phyloP scores from a whole-genome alignment of 2,329 filamentous ascomycete species.

The Diplodia sapinea region DNA sequence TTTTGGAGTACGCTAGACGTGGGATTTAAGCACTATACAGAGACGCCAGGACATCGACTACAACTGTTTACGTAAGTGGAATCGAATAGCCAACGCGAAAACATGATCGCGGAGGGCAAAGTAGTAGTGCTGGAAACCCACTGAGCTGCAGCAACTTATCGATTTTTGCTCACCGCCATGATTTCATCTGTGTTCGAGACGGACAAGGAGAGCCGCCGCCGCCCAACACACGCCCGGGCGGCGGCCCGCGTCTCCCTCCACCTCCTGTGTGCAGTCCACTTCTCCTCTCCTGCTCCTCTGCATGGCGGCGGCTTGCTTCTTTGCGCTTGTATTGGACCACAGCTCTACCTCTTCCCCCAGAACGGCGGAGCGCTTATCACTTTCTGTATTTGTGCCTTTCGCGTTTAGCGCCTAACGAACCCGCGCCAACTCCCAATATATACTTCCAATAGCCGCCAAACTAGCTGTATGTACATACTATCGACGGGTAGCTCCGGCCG shows the following conservation, averaged over 20 bases:
- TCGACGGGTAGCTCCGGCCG: no score
- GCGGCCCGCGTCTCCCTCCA: no score
- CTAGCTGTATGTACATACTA: no score
- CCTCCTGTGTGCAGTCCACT: background rate
- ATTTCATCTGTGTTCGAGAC: background rate
- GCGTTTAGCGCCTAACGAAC: no score
- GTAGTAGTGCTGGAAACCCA: background rate
- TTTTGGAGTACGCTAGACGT: background rate
- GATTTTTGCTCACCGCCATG: background rate
- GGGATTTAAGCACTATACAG: background rate
- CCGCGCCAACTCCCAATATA: no score
- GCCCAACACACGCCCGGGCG: background rate
- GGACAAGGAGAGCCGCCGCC: background rate
- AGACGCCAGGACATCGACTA: background rate
- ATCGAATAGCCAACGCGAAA: background rate
- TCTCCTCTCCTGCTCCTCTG: no score
- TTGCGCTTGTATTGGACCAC: no score
- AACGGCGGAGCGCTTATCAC: no score
- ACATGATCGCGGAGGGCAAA: background rate
- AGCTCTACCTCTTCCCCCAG: no score
- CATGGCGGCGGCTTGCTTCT: background rate
- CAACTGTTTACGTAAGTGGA: background rate
- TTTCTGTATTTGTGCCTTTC: no score
- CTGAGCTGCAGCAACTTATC: background rate
- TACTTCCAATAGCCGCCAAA: no score